Base-by-base conservation (phyloP, 1,139 yeast genomes). In the Nakaseomyces glabratus region DNA sequence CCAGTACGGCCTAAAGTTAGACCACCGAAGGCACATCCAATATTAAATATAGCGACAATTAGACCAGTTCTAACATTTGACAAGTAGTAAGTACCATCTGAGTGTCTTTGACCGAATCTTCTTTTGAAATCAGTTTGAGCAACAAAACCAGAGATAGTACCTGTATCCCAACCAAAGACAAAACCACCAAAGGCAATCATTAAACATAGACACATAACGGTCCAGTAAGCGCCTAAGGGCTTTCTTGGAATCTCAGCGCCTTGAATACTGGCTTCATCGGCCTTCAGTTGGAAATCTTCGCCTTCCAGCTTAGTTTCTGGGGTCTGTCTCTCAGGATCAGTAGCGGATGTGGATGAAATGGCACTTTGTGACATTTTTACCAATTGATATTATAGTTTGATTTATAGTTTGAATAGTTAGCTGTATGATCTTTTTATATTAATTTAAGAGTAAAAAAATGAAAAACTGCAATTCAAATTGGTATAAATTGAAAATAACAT, bases 111-210 rank as follows among this genome's bases (percentile, higher is more conserved):
- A 48, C 73, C 74, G 52, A 69, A 70, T 44, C 70, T 63, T 24
- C 51, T 51, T 38, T 59, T 62, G 52, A 76, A 82, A 46, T 73
- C 73, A 4, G 69, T 20, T 21, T 33, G 35, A 52, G 76, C 76
- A 55, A 79, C 68, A 46, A 79, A 74, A 51, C 90, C 90, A 19
- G 79, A 71, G 52, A 77, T 76, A 49, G 82, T 74, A 60, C 84
- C 84, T 15, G 84, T 76, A 59, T 76, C 84, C 69, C 75, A 76
- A 45, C 84, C 84, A 49, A 67, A 77, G 42, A 76, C 72, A 48
- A 73, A 65, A 52, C 82, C 82, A 58, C 78, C 81, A 44, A 73
- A 71, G 42, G 80, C 78, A 36, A 64, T 73, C 64, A 51, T 62
- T 57, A 47, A 59, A 58, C 67, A 63, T 14, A 39, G 36, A n/a